A percentile compares a stretch with the other conserved stretches of the same genome.
Evolutionary conservation across 1,139 yeast species (phyloP).

Genomic region (Casaregolazyma lundiana): DNA sequence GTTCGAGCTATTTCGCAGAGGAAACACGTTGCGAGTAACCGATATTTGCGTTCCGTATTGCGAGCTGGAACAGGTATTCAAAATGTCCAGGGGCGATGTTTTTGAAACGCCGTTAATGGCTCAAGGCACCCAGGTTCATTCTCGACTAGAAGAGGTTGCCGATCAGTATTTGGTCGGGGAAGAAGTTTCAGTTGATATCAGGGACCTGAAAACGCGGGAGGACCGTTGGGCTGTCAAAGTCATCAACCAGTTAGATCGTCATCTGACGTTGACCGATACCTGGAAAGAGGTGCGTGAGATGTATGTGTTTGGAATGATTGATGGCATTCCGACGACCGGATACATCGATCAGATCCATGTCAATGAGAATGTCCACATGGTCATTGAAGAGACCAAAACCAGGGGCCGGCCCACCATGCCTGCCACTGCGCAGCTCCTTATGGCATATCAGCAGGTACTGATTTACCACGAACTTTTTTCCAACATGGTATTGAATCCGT

Average conservation of each 20-base stretch:
- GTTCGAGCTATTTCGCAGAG: conserved; percentile 14
- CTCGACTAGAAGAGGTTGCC: conserved; percentile 24
- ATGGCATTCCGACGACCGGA: conserved; percentile 26
- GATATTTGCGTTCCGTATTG: conserved; percentile 29
- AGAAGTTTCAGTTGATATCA: conserved; percentile 10
- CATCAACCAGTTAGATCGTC: conserved; percentile 8
- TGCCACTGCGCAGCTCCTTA: conserved; percentile 17
- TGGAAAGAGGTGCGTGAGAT: conserved; percentile 27
- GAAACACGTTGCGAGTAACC: conserved; percentile 25
- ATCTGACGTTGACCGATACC: conserved; percentile 12
- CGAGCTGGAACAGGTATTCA: conserved; percentile 25
- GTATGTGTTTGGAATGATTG: conserved; percentile 28
- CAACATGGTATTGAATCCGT: conserved; percentile 14
- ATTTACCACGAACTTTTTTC: conserved; percentile 27
- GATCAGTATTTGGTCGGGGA: conserved; percentile 12
- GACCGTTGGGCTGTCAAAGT: conserved; percentile 23
- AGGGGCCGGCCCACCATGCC: conserved; percentile 21
- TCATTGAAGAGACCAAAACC: conserved; percentile 33
- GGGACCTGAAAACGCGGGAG: conserved; percentile 10
- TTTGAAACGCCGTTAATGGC: conserved; percentile 19
- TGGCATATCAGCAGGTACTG: conserved; percentile 34
- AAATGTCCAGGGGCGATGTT: conserved; percentile 11
- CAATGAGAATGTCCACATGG: conserved; percentile 14
- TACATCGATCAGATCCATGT: conserved; percentile 25
- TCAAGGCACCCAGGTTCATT: conserved; percentile 29